phyloP scores from a whole-genome alignment of 192 early-diverging fungal species.

The Obelidium mucronatum region DNA sequence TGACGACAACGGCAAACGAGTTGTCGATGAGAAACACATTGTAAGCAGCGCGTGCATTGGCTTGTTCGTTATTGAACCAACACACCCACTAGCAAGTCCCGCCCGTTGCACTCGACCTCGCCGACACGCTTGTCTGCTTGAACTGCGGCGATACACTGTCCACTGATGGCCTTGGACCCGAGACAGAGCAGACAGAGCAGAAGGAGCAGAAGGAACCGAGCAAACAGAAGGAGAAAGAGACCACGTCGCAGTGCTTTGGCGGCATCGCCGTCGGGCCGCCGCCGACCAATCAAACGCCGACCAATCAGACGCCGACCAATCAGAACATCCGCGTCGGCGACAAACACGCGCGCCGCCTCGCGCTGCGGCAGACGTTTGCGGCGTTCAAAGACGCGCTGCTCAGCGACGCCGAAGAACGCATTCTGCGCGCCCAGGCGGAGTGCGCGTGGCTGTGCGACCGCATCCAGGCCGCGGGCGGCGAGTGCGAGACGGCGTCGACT shows the following conservation, averaged over 20 bases:
- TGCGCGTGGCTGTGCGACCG: constrained; percentile 36
- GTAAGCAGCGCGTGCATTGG: no score
- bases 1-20: no score
- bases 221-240: neutral
- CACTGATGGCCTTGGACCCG: neutral
- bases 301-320: neutral
- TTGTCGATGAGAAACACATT: no score
- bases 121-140: neutral
- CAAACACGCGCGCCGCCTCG: constrained; percentile 7
- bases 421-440: constrained; percentile 26
- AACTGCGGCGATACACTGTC: neutral
- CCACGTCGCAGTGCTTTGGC: neutral
- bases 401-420: constrained; percentile 8
- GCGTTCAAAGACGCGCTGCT: constrained; percentile 4
- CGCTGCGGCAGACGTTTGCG: neutral
- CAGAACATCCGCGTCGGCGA: neutral
- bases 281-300: neutral
- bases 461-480: constrained; percentile 9
- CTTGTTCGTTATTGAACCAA: no score
- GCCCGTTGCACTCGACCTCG: neutral
- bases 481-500: neutral
- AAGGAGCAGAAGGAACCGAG: neutral
- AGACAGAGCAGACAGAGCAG: neutral
- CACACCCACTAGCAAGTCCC: neutral
- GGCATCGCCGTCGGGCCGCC: neutral